Percentiles rank a stretch among this genome's conserved stretches.
phyloP scores from a whole-genome alignment of 768 basidiomycete genomes.

The Lactarius sp. region DNA sequence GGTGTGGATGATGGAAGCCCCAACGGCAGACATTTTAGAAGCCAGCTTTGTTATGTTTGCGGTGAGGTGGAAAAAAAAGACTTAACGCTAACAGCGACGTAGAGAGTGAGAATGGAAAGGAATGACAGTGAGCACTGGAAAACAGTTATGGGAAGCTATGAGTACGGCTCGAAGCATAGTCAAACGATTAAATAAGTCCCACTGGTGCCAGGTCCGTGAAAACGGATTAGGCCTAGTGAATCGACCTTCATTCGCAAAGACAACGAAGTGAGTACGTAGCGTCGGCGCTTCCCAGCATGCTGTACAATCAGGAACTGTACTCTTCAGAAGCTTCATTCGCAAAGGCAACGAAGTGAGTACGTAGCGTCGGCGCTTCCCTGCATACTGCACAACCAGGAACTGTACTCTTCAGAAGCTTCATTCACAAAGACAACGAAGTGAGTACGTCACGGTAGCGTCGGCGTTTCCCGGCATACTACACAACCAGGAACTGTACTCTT shows the following conservation, averaged over 20 bases:
- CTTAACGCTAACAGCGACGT: neutral
- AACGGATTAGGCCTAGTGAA: neutral
- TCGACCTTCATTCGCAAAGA: neutral
- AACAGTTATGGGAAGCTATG: neutral
- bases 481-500: no score
- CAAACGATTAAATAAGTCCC: neutral
- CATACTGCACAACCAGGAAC: no score
- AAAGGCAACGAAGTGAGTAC: no score
- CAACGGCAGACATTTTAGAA: conserved; percentile 16
- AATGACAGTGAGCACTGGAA: neutral
- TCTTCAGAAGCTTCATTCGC: no score
- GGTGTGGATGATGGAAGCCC: conserved; percentile 1
- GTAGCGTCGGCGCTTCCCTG: no score
- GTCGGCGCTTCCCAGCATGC: neutral
- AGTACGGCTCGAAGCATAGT: neutral
- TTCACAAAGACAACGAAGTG: no score
- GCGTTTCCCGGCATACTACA: no score
- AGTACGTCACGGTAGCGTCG: no score
- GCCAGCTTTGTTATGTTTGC: neutral
- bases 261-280: neutral
- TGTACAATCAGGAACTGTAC: no score
- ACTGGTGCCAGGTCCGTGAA: neutral
- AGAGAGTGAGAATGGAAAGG: neutral
- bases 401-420: no score
- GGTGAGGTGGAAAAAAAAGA: neutral